phyloP scores from a whole-genome alignment of 371 early-diverging fungal species.

The Vittaforma corneae region DNA sequence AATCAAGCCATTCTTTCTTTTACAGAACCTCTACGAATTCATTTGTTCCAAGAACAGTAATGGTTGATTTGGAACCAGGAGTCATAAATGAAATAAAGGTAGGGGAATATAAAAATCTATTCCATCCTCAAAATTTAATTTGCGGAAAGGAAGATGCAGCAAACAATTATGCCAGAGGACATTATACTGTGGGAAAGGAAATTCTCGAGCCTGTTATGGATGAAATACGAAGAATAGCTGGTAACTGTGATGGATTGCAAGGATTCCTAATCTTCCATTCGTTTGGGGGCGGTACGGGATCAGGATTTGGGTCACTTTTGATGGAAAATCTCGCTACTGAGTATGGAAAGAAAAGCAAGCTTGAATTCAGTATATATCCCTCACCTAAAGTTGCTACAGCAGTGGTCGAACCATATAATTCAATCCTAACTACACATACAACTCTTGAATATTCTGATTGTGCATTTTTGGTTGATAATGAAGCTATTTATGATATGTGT shows the following conservation, averaged over 20 bases:
- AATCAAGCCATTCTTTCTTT: slow-evolving; percentile 77
- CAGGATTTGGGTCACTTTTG: slow-evolving; percentile 91
- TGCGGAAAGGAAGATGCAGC: slow-evolving; percentile 96
- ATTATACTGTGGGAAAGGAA: slow-evolving; percentile 96
- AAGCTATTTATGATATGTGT: slow-evolving; percentile 85
- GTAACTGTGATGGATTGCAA: slow-evolving; percentile 75
- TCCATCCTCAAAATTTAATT: slow-evolving; percentile 94
- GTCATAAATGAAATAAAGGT: slow-evolving; percentile 88
- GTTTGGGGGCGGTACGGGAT: slow-evolving; percentile 95
- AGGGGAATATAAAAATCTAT: slow-evolving; percentile 82
- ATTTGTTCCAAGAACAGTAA: slow-evolving; percentile 92
- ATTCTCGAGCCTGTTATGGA: slow-evolving; percentile 85
- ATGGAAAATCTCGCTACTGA: slow-evolving; percentile 86
- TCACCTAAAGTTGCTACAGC: slow-evolving; percentile 91
- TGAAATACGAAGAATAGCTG: slow-evolving; percentile 84
- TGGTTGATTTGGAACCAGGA: slow-evolving; percentile 90
- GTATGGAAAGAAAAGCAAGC: slow-evolving; percentile 93
- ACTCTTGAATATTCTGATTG: slow-evolving; percentile 93
- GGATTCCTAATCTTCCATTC: slow-evolving; percentile 76
- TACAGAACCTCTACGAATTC: slow-evolving; percentile 85
- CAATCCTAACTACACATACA: slow-evolving; percentile 84
- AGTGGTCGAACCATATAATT: slow-evolving; percentile 83
- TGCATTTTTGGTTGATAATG: slow-evolving; percentile 96
- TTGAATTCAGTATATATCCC: slow-evolving; percentile 95
- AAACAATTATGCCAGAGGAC: slow-evolving; percentile 98